Evolutionary conservation across 352 stramenopile genomes (phyloP).

Genomic region (Phytophthora megakarya): DNA sequence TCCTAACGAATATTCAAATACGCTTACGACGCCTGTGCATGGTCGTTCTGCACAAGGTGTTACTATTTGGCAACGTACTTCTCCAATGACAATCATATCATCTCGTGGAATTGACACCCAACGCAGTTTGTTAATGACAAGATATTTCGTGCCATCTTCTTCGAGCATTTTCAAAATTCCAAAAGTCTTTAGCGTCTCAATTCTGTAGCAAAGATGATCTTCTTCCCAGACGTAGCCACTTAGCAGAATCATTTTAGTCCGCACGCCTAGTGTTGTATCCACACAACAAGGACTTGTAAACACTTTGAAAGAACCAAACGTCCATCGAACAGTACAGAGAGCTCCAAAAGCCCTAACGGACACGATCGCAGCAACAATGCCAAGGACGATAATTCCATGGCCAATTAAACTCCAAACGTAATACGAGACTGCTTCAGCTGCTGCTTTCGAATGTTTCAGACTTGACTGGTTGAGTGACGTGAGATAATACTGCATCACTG

Average conservation of each 20-base stretch:
- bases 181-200: constrained; percentile 7
- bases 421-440: constrained; percentile 13
- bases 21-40: constrained; percentile 45
- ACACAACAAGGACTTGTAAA: constrained; percentile 11
- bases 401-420: constrained; percentile 25
- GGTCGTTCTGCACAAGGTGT: constrained; percentile 7
- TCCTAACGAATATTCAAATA: constrained; percentile 6
- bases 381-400: constrained; percentile 20
- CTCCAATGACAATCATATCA: constrained; percentile 19
- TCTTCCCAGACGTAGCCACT: constrained; percentile 9
- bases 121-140: constrained; percentile 18
- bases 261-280: constrained; percentile 6
- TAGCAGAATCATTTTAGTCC: constrained; percentile 13
- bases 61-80: constrained; percentile 11
- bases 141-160: constrained; percentile 18
- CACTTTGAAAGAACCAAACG: constrained; percentile 11
- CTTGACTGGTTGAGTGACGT: constrained; percentile 19
- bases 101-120: constrained; percentile 19
- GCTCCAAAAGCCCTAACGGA: constrained; percentile 9
- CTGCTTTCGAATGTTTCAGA: constrained; percentile 1
- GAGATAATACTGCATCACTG: constrained; percentile 24
- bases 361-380: constrained; percentile 19
- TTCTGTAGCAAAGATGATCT: constrained; percentile 1
- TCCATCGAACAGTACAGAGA: constrained; percentile 4
- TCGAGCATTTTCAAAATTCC: constrained; percentile 15